Evolutionary conservation across 768 basidiomycete genomes (phyloP), one percentile per base, ranked within the genome.

Genomic region (Suillus placidus): DNA sequence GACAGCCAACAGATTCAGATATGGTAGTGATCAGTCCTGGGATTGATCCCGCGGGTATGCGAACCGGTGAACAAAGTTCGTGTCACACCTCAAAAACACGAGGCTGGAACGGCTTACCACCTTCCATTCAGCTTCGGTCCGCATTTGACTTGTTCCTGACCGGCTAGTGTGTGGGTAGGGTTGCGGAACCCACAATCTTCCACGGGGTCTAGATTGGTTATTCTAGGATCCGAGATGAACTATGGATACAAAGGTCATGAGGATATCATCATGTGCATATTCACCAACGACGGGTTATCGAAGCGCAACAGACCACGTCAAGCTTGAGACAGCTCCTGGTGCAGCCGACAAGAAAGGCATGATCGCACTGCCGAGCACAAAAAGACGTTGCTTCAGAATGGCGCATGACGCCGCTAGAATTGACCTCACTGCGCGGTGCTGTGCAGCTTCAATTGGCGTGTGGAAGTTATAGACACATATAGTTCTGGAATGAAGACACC

Each of bases 61-160:
- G 40, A 60, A 60, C 56, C 47, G 34, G 37, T 54, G 47, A 23
- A 45, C 61, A 52, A 34, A 20, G 30, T 64, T 66, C 72, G 64
- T 74, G 60, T 47, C 72, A 68, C 62, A 38, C 60, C 55, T 66
- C 62, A 63, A 37, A 35, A 76, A 76, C 76, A 77, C 67, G 74
- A 76, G 74, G 76, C 67, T 60, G 30, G n/a, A 63, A 65, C 55
- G 55, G 66, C 38, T 63, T 61, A 47, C 66, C 63, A 52, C 61
- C 55, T 38, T n/a, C 58, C n/a, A 34, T 9, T 6, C 30, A 30
- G 6, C 63, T 65, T 64, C 67, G 66, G 68, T 43, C 35, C 66
- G 52, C 13, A 23, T 64, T 62, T 56, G 47, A 23, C 42, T 18
- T 30, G 64, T 64, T 52, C 60, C 60, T 65, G 64, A 32, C 14